A percentile compares a stretch with the other conserved stretches of the same genome.
phyloP scores from a whole-genome alignment of 345 rosid genomes.

The Erysimum cheiranthoides region DNA sequence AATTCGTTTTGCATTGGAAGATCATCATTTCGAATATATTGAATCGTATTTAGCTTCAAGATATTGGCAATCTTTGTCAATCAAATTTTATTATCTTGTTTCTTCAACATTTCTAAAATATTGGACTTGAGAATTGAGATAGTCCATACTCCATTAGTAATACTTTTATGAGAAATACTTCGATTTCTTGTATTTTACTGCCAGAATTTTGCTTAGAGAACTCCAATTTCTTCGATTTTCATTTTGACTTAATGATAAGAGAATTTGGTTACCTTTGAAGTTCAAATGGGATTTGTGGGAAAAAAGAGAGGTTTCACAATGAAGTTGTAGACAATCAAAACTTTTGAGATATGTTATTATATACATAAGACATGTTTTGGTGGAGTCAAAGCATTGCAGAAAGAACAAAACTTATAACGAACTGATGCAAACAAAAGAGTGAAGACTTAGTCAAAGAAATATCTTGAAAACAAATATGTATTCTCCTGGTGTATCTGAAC shows the following conservation, averaged over 20 bases:
- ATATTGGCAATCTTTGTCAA: neutral
- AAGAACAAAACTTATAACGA: conserved; percentile 44
- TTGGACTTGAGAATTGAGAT: neutral
- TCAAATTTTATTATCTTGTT: neutral
- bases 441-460: conserved; percentile 35
- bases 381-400: conserved; percentile 47
- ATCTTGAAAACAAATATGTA: conserved; percentile 31
- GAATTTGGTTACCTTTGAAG: neutral
- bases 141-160: neutral
- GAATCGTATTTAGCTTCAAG: neutral
- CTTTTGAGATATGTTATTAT: conserved; percentile 24
- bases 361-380: conserved; percentile 29
- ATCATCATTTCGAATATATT: neutral
- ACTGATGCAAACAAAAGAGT: conserved; percentile 42
- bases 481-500: conserved; percentile 44
- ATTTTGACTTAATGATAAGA: conserved; percentile 1
- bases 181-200: neutral
- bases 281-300: conserved; percentile 30
- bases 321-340: conserved; percentile 29
- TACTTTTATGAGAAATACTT: neutral
- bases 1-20: neutral
- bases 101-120: neutral
- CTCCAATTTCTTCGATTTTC: neutral
- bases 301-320: conserved; percentile 13
- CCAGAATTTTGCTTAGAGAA: conserved; percentile 8